Evolutionary conservation across 768 basidiomycete genomes (phyloP), one percentile per base, ranked within the genome.

Genomic region (Ramaria sp.): DNA sequence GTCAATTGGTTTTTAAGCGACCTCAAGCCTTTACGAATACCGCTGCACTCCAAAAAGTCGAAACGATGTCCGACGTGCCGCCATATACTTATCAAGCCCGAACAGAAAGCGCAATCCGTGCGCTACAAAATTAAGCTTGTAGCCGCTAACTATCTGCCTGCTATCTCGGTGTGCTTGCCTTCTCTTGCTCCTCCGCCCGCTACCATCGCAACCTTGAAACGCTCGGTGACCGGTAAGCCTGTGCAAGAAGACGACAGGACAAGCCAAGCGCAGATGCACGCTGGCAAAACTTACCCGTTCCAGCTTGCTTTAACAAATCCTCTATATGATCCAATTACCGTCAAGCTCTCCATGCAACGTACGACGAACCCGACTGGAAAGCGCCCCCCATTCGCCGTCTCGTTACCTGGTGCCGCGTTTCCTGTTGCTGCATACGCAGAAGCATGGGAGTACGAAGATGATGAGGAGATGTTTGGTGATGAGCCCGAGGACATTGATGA

Each of bases 61-160:
- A 98, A 98, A 71, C 90, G 96, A 4, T 99, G 96, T 72, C 86
- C 92, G 13, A 78, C 77, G 1, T 99, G 96, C 67, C 84, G 89
- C 17, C 95, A 98, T 69, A 96, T 98, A 63, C 80, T 99, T 60
- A 96, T 97, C 71, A 96, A 97, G 68, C 96, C 96, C 3, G 96
- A 99, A 68, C 88, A 94, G 66, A 99, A 99, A 67, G 87, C 93
- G 0, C 91, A 92, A 63, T 92, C 90, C 17, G 86, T 89, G 38
- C 82, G 91, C 17, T 97, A 86, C 77, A 97, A 97, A 72, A 97
- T 99, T 71, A 98, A 98, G 70, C 83, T 98, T 51, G 90, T 95
- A 57, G 96, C 95, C 0, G 82, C 90, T 30, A 95, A 88, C 67
- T 98, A 98, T 70, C 76, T 99, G 15, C 96, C 96, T 0, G 80